A percentile compares a stretch with the other conserved stretches of the same genome.
These are phyloP conservation scores for Didymella exigua DNA, from an alignment of 2,329 filamentous ascomycete genomes.

Conservation along the genomic window DNA sequence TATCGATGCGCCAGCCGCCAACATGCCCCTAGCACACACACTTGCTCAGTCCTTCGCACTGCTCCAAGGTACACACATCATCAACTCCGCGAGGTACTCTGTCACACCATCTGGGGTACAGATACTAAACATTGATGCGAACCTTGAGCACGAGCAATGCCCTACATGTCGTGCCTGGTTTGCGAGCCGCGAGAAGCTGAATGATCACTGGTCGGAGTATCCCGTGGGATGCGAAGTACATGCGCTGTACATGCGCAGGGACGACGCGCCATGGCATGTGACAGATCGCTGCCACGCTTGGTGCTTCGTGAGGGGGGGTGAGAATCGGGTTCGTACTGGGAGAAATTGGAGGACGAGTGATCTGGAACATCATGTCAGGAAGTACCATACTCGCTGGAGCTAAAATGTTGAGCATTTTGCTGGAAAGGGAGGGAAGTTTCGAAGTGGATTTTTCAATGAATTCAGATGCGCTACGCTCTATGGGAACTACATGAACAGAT, in stretches of 20 bases:
- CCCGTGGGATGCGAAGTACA: slow-evolving; percentile 26
- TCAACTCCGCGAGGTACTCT: slow-evolving; percentile 21
- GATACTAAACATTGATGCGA: slow-evolving; percentile 22
- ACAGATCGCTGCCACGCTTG: slow-evolving; percentile 21
- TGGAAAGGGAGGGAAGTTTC: no score
- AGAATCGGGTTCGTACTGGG: slow-evolving; percentile 23
- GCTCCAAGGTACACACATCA: slow-evolving; percentile 19
- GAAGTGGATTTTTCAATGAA: no score
- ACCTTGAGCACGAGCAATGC: slow-evolving; percentile 32
- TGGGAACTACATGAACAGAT: slow-evolving; percentile 69
- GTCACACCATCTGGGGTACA: slow-evolving; percentile 15
- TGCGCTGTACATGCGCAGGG: slow-evolving; percentile 23
- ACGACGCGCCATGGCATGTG: slow-evolving; percentile 25
- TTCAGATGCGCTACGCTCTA: no score
- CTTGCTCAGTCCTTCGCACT: slow-evolving; percentile 18
- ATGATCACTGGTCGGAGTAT: slow-evolving; percentile 20
- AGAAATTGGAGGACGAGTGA: slow-evolving; percentile 22
- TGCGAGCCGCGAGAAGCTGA: slow-evolving; percentile 16
- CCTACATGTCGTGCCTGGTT: slow-evolving; percentile 24
- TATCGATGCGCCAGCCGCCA: not conserved
- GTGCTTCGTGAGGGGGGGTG: slow-evolving; percentile 32
- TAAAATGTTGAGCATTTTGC: no score
- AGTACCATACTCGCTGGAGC: not conserved
- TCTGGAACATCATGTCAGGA: slow-evolving; percentile 23
- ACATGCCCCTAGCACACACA: not conserved